Evolutionary conservation across 768 basidiomycete species (phyloP).

Genomic region (Collybia sordida): DNA sequence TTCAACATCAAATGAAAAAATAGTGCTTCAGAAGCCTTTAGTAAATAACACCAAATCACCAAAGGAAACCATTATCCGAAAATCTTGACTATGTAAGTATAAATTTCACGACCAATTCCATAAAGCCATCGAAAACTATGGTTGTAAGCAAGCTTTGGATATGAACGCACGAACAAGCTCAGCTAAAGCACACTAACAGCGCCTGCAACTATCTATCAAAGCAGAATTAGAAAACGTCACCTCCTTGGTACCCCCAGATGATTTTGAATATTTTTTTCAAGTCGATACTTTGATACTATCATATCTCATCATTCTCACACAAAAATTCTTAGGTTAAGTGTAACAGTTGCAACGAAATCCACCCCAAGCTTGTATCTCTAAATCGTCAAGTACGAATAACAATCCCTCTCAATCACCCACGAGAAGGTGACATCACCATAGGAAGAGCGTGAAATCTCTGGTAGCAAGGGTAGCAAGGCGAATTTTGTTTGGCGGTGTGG

Average conservation of each 20-base stretch:
- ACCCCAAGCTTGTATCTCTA: conserved; percentile 69
- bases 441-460: conserved; percentile 67
- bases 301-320: conserved; percentile 1
- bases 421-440: conserved; percentile 24
- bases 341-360: conserved; percentile 74
- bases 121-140: conserved; percentile 29
- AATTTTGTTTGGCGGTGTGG: conserved; percentile 84
- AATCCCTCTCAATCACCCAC: conserved; percentile 3
- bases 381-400: conserved; percentile 58
- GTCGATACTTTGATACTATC: conserved; percentile 32
- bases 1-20: too few species aligned
- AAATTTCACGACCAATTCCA: not conserved
- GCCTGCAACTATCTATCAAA: conserved; percentile 65
- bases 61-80: too few species aligned
- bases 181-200: conserved; percentile 33
- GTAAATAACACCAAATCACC: too few species aligned
- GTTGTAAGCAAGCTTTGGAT: conserved; percentile 41
- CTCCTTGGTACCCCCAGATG: conserved; percentile 61
- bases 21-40: too few species aligned
- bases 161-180: conserved; percentile 6
- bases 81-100: too few species aligned
- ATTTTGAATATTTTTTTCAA: conserved; percentile 82
- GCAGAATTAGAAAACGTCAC: conserved; percentile 83
- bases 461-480: conserved; percentile 66
- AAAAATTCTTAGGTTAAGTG: conserved; percentile 59